phyloP scores from a whole-genome alignment of 2,329 filamentous ascomycete genomes.

The Cryphonectria naterciae region DNA sequence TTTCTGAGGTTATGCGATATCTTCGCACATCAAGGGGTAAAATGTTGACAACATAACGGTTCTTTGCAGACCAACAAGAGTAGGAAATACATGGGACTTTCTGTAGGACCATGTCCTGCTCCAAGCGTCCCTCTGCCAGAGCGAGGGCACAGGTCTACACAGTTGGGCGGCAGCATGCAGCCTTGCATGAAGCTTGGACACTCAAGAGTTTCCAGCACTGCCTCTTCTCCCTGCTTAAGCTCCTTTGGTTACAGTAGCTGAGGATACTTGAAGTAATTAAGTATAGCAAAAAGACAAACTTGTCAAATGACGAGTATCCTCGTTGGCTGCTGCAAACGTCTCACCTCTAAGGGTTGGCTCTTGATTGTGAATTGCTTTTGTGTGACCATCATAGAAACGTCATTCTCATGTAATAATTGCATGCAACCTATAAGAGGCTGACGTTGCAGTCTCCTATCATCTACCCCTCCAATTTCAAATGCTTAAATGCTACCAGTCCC shows the following conservation, averaged over 20 bases:
- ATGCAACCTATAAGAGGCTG: neutral
- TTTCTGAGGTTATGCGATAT: neutral
- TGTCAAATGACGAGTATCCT: neutral
- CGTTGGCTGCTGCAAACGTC: neutral
- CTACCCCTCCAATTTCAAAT: neutral
- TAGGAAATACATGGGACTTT: neutral
- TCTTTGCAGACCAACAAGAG: neutral
- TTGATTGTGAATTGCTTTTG: neutral
- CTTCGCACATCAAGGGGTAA: neutral
- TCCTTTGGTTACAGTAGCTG: too few relatives aligned
- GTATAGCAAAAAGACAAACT: too few relatives aligned
- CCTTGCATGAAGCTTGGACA: neutral
- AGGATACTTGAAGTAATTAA: too few relatives aligned
- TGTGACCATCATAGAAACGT: neutral
- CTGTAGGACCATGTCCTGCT: neutral
- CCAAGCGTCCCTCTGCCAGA: neutral
- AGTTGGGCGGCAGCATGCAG: neutral
- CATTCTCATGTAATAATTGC: neutral
- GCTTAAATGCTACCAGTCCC: neutral
- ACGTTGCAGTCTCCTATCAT: neutral
- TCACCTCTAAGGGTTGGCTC: neutral
- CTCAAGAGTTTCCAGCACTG: neutral
- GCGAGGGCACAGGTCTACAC: neutral
- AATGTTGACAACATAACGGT: neutral
- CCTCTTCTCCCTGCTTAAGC: too few relatives aligned